phyloP scores from a whole-genome alignment of 2,329 filamentous ascomycete species.

The Bretziella fagacearum region DNA sequence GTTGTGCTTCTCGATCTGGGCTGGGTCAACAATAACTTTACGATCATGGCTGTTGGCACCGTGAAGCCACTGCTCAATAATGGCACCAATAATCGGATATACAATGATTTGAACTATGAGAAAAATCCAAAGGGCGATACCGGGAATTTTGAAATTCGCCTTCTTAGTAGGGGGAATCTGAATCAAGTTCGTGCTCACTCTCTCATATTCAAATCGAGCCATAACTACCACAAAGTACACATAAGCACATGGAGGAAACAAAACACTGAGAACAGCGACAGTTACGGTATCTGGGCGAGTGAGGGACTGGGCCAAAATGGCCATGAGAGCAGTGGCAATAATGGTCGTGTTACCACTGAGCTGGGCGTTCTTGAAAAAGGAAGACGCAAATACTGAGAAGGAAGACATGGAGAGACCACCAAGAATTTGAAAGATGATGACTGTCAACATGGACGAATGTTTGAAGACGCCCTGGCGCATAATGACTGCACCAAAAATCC shows the following conservation, averaged over 20 bases:
- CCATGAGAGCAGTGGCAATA: slow-evolving; percentile 56
- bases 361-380: slow-evolving; percentile 76
- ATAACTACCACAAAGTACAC: slow-evolving; percentile 63
- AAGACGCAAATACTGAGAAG: slow-evolving; percentile 63
- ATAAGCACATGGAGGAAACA: slow-evolving; percentile 81
- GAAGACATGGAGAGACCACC: slow-evolving; percentile 63
- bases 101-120: slow-evolving; percentile 58
- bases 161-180: slow-evolving; percentile 44
- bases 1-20: slow-evolving; percentile 9
- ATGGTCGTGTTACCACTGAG: slow-evolving; percentile 69
- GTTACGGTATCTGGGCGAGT: slow-evolving; percentile 43
- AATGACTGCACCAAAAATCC: slow-evolving; percentile 59
- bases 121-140: slow-evolving; percentile 63
- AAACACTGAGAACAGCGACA: slow-evolving; percentile 51
- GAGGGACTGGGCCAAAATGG: slow-evolving; percentile 65
- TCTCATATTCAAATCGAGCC: slow-evolving; percentile 55
- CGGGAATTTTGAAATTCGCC: slow-evolving; percentile 44
- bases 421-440: slow-evolving; percentile 59
- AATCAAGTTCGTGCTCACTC: slow-evolving; percentile 42
- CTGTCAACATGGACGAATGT: slow-evolving; percentile 44
- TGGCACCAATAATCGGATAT: slow-evolving; percentile 59
- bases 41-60: slow-evolving; percentile 52
- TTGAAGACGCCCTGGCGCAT: slow-evolving; percentile 46
- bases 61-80: slow-evolving; percentile 58
- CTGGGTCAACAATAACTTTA: slow-evolving; percentile 27